Evolutionary conservation across 2,329 filamentous ascomycete species (phyloP), one percentile per base, ranked within the genome.

Genomic region (Paecilomyces dactylethromorphus): DNA sequence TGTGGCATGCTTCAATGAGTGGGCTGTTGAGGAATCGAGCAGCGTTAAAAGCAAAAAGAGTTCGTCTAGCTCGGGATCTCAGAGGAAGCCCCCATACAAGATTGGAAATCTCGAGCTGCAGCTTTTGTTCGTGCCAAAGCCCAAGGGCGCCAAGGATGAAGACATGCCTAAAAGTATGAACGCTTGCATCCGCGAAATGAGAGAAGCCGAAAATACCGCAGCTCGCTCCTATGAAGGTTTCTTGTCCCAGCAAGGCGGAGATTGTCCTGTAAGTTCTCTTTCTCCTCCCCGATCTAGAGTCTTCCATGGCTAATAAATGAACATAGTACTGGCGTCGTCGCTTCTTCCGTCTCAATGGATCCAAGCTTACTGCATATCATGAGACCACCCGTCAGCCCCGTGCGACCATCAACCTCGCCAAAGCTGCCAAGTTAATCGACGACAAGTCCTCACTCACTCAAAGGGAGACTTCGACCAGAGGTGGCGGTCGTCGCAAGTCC

Each of bases 161-260:
- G 93, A 97, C 66, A 97, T 99, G 91, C 94, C 94, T 57, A 97
- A 97, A 86, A 97, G 92, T 79, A 96, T 99, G 92, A 96, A 94
- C 75, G 90, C 91, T 51, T 96, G 92, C 74, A 89, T 97, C 66
- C 85, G 94, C 18, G 94, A 97, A 78, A 87, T 99, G 77, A 91
- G 89, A 75, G 91, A 93, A 56, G 92, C 93, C 1, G 92, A 96
- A 72, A 89, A 90, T 72, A 83, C 90, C 62, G 84, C 89, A 62
- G 82, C 88, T 54, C 86, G 89, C 62, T 88, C 86, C 66, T 96
- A 85, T 81, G 93, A 99, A 74, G 93, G 94, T 31, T 87, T 89
- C 69, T 79, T 99, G 60, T 97, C 92, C 73, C 94, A 99, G 73
- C 94, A 99, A 77, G 94, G 94, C 71, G 94, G 94, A 66, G 94